A percentile compares a stretch with the other conserved stretches of the same genome.
Conservation (phyloP, 768 basidiomycete species). For the Suillus clintonianus region DNA sequence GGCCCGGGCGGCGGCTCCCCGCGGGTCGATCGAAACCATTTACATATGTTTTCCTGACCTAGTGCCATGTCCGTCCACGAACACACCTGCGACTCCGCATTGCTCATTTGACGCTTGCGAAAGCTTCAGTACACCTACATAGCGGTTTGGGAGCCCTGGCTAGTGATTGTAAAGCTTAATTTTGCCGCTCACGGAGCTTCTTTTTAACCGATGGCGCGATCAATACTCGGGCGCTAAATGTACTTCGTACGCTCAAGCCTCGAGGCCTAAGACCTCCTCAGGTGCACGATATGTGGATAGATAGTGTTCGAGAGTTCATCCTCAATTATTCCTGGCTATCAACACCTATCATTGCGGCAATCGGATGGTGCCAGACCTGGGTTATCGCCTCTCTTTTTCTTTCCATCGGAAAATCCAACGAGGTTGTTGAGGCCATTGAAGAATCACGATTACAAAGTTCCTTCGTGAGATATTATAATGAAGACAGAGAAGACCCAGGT, state of each 20-base stretch:
- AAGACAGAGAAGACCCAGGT: constrained; percentile 1
- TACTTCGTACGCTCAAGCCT: background rate
- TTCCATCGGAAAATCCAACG: background rate
- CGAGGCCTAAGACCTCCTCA: background rate
- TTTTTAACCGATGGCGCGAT: background rate
- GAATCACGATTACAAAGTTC: background rate
- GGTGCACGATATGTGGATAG: background rate
- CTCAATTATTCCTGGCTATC: constrained; percentile 2
- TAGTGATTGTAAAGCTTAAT: background rate
- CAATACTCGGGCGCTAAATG: background rate
- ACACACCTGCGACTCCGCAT: no score
- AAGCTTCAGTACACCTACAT: no score
- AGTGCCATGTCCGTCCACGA: no score
- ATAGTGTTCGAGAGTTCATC: constrained; percentile 3
- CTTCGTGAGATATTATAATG: background rate
- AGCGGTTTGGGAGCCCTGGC: no score
- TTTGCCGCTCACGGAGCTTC: background rate
- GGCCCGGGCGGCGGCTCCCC: no score
- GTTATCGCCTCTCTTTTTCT: constrained; percentile 2
- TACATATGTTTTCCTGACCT: no score
- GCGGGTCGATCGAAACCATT: no score
- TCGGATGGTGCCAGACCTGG: constrained; percentile 1
- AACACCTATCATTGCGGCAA: constrained; percentile 3
- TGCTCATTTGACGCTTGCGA: no score
- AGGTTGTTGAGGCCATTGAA: background rate